phyloP scores from a whole-genome alignment of 345 rosid species.

The Citrus reticulata region DNA sequence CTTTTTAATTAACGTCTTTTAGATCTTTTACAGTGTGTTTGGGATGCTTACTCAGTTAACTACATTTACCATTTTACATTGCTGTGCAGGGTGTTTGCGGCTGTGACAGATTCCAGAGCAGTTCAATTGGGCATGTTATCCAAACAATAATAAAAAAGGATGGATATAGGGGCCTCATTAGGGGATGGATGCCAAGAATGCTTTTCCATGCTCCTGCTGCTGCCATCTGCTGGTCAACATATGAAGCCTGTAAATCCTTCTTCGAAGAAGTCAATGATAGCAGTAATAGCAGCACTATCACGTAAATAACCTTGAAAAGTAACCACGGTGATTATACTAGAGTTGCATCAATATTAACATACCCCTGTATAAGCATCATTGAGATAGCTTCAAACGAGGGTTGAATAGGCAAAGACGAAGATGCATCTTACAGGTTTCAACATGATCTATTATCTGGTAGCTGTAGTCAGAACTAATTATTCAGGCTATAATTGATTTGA shows the following conservation, averaged over 20 bases:
- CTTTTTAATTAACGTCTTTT: background rate
- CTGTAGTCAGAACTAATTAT: background rate
- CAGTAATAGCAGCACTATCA: constrained; percentile 26
- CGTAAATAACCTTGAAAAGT: constrained; percentile 27
- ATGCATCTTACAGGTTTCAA: background rate
- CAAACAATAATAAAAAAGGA: constrained; percentile 67
- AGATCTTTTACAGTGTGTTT: background rate
- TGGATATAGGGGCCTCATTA: constrained; percentile 76
- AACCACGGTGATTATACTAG: constrained; percentile 11
- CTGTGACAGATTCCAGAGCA: constrained; percentile 76
- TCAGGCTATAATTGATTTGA: constrained; percentile 6
- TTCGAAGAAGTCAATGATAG: constrained; percentile 54
- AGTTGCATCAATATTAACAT: background rate
- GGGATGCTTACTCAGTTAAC: background rate
- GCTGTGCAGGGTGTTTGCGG: constrained; percentile 88
- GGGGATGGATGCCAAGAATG: constrained; percentile 98
- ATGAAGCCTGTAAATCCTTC: constrained; percentile 73
- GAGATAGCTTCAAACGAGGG: constrained; percentile 11
- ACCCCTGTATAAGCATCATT: constrained; percentile 9
- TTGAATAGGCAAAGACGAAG: constrained; percentile 3
- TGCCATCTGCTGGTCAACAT: constrained; percentile 95
- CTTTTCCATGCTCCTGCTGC: constrained; percentile 99
- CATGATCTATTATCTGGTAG: constrained; percentile 2
- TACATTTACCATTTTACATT: background rate
- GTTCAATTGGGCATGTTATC: constrained; percentile 71